Evolutionary conservation across 2,329 filamentous ascomycete genomes (phyloP).

Genomic region (Neofusicoccum kwambonambiense): DNA sequence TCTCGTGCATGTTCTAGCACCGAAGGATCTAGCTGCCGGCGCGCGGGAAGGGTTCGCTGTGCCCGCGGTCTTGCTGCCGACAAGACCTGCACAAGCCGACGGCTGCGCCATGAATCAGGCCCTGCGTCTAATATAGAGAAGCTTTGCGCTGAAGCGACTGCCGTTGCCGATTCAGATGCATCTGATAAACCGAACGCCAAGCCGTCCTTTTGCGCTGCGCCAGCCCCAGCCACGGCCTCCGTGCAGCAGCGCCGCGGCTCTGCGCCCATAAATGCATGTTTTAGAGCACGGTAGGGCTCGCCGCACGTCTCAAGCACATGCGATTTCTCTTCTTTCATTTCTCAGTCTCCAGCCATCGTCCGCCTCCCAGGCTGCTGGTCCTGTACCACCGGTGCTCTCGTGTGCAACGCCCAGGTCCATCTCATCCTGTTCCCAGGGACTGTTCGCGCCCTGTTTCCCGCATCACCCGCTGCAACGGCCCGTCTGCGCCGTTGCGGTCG

Average conservation of each 20-base stretch:
- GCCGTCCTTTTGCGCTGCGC: background rate
- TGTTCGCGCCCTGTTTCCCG: constrained; percentile 4
- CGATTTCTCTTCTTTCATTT: background rate
- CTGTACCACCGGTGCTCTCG: background rate
- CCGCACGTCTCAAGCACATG: background rate
- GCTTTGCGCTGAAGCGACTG: background rate
- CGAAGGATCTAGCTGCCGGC: background rate
- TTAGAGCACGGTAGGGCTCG: background rate
- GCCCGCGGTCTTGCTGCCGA: background rate
- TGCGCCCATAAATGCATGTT: background rate
- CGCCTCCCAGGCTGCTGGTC: background rate
- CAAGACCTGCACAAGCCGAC: background rate
- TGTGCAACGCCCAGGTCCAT: background rate
- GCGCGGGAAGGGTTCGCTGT: background rate
- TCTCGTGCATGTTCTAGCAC: constrained; percentile 6
- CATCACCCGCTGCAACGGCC: constrained; percentile 13
- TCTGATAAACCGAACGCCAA: background rate
- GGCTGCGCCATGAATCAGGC: background rate
- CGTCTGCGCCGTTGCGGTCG: constrained; percentile 10
- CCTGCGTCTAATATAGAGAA: constrained; percentile 14
- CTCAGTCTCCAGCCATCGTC: background rate
- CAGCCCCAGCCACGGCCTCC: background rate
- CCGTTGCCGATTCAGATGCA: background rate
- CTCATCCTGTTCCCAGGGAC: background rate
- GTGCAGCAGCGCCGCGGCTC: background rate